Percentiles rank a stretch among this genome's conserved stretches.
Conservation (phyloP, 352 stramenopile species). For the Globisporangium heterothallicum region DNA sequence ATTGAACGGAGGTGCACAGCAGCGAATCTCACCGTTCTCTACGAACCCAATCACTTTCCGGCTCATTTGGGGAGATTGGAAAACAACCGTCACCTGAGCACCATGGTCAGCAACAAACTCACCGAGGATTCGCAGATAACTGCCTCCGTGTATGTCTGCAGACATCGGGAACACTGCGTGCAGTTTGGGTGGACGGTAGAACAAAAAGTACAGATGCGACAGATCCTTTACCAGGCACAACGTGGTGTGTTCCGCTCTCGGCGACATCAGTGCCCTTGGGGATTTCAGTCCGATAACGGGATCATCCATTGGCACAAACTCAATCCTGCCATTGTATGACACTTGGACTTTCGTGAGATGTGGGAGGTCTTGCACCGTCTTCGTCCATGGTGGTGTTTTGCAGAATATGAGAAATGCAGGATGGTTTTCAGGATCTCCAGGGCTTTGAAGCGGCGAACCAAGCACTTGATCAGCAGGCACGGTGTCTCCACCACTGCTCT, state of each 20-base stretch:
- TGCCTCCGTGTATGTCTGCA: slow-evolving; percentile 57
- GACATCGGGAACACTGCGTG: slow-evolving; percentile 50
- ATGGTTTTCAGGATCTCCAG: slow-evolving; percentile 20
- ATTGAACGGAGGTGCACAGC: slow-evolving; percentile 58
- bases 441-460: background rate
- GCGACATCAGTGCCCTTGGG: background rate
- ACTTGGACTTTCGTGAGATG: slow-evolving; percentile 69
- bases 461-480: background rate
- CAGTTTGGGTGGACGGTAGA: slow-evolving; percentile 54
- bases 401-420: slow-evolving; percentile 41
- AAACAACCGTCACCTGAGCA: slow-evolving; percentile 49
- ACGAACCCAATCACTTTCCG: slow-evolving; percentile 63
- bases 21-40: slow-evolving; percentile 58
- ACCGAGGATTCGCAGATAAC: slow-evolving; percentile 54
- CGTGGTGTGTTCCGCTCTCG: slow-evolving; percentile 2
- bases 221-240: slow-evolving; percentile 41
- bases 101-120: slow-evolving; percentile 65
- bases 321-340: slow-evolving; percentile 54
- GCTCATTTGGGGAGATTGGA: slow-evolving; percentile 43
- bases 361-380: slow-evolving; percentile 19
- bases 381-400: slow-evolving; percentile 36
- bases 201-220: slow-evolving; percentile 74
- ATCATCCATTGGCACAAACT: slow-evolving; percentile 37
- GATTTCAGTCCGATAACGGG: slow-evolving; percentile 4
- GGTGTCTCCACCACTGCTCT: background rate